phyloP scores from a whole-genome alignment of 2,329 filamentous ascomycete species.

The Alternaria solani region DNA sequence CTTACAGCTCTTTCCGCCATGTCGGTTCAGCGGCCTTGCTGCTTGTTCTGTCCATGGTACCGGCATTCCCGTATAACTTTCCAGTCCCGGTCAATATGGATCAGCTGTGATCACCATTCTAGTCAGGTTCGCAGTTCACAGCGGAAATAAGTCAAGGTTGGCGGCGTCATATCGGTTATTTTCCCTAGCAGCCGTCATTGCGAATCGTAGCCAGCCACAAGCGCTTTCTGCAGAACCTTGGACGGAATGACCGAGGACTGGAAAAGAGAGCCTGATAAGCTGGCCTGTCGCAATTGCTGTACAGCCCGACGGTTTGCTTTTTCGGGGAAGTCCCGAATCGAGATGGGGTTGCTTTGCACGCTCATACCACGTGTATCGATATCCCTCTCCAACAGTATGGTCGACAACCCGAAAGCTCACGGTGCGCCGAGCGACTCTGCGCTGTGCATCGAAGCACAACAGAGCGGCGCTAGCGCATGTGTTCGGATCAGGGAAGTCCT shows the following conservation, averaged over 20 bases:
- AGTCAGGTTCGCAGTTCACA: neutral
- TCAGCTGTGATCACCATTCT: slow-evolving; percentile 6
- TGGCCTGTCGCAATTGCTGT: slow-evolving; percentile 21
- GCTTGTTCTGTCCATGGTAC: slow-evolving; percentile 1
- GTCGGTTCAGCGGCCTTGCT: slow-evolving; percentile 11
- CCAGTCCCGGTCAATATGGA: neutral
- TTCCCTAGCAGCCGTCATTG: slow-evolving; percentile 10
- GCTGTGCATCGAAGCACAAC: slow-evolving; percentile 10
- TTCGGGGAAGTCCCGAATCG: slow-evolving; percentile 16
- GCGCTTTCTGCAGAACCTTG: slow-evolving; percentile 7
- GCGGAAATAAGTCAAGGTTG: slow-evolving; percentile 1
- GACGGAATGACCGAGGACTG: slow-evolving; percentile 12
- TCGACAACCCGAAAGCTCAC: slow-evolving; percentile 8
- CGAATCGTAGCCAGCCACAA: slow-evolving; percentile 15
- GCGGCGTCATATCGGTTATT: slow-evolving; percentile 14
- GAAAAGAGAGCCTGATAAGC: slow-evolving; percentile 16
- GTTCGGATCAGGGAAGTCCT: slow-evolving; percentile 24
- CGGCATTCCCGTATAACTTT: neutral
- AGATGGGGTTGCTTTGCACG: slow-evolving; percentile 20
- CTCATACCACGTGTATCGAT: slow-evolving; percentile 39
- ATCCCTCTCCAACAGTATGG: slow-evolving; percentile 26
- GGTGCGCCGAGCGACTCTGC: slow-evolving; percentile 10
- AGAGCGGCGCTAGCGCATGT: slow-evolving; percentile 8
- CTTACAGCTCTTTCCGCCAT: slow-evolving; percentile 4
- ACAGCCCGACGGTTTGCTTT: slow-evolving; percentile 14